Conservation (phyloP, 495 filamentous ascomycete genomes). For the Penicillium egyptiacum region DNA sequence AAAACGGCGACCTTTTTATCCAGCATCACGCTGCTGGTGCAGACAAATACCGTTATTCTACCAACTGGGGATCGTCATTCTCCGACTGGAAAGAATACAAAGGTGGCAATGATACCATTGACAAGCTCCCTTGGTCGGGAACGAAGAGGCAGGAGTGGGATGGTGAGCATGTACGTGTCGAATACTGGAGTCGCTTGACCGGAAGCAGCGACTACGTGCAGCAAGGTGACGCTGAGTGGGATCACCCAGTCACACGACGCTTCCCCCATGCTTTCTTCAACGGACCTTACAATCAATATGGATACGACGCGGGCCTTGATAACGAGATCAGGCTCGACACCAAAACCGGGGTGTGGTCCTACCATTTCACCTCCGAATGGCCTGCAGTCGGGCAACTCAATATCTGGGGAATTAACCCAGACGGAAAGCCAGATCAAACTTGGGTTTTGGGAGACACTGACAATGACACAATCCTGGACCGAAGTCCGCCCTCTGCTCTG, state of each 20-base stretch:
- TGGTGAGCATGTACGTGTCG: constrained; percentile 63
- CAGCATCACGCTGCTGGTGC: constrained; percentile 64
- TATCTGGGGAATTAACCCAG: constrained; percentile 66
- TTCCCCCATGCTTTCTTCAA: constrained; percentile 66
- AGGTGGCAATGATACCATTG: constrained; percentile 47
- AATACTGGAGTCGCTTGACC: constrained; percentile 65
- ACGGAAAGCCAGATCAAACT: constrained; percentile 62
- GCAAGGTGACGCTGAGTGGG: constrained; percentile 55
- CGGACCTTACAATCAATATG: constrained; percentile 66
- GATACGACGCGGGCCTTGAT: constrained; percentile 62
- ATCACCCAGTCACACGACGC: constrained; percentile 38
- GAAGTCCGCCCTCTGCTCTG: constrained; percentile 60
- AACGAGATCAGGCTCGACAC: constrained; percentile 53
- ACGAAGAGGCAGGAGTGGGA: constrained; percentile 62
- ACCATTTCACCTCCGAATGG: constrained; percentile 64
- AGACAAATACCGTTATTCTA: constrained; percentile 62
- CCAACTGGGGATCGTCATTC: constrained; percentile 61
- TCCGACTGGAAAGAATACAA: constrained; percentile 58
- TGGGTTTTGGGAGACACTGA: constrained; percentile 61
- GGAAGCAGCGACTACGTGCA: constrained; percentile 66
- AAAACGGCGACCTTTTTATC: constrained; percentile 48
- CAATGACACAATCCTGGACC: constrained; percentile 59
- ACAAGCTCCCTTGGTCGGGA: constrained; percentile 55
- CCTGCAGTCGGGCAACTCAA: constrained; percentile 64
- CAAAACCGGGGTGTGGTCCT: constrained; percentile 55